Base-by-base conservation (phyloP, 345 rosid species). In the Anastatica hierochuntica region DNA sequence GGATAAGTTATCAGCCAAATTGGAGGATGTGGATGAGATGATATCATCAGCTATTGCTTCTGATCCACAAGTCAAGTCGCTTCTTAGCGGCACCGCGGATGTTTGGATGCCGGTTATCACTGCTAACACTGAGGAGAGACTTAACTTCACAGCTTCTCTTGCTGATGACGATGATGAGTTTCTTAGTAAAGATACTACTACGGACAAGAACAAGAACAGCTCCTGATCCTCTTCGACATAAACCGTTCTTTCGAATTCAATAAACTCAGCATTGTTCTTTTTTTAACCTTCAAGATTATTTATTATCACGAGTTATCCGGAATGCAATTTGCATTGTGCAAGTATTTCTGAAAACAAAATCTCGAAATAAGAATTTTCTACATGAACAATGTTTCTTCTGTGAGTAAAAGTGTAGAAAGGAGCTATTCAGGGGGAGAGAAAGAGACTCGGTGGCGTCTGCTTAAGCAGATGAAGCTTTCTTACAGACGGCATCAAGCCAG, bases 101-200 rank as follows among this genome's bases (percentile, higher is more conserved):
- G 63, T 82, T 43, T 88, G 95, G 95, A 34, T 82, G 82, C 97
- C 97, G 0, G 88, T 88, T 42, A 84, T 88, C 44, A 88, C 97
- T 61, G 95, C 97, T 14, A 76, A 65, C 5, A 72, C 81, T 6
- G 69, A 88, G 2, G 82, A 84, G 58, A 70, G 94, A n/a, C 80
- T 76, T 4, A 74, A 77, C 64, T 84, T 84, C 65, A 75, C 79
- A 0, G 75, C 80, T 21, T 54, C 87, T 2, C 2, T 55, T 10
- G 59, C 16, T 44, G 75, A 62, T 39, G 72, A 49, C 49, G 55
- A 2, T 53, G n/a, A 38, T 44, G 18, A 63, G 1, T 5, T 56
- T 19, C 48, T 29, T 35, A 59, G 38, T 40, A 67, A 59, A 29
- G 62, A 40, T 34, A 2, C 27, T 33, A 14, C 43, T 18, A 49